phyloP scores from a whole-genome alignment of 2,329 filamentous ascomycete species.

The Cryphonectria japonica region DNA sequence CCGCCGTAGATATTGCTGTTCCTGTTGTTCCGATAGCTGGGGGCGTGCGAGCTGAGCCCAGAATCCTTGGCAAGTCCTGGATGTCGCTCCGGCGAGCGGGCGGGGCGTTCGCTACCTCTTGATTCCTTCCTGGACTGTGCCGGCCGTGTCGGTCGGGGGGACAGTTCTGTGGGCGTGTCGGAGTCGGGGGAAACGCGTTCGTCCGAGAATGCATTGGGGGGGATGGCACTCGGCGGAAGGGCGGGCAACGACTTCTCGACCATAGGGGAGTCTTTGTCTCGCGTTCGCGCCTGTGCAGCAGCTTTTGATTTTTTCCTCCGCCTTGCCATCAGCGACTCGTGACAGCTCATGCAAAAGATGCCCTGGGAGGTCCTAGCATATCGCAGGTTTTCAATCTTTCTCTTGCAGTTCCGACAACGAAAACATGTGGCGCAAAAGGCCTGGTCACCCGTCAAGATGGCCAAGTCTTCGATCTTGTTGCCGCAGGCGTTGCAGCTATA shows the following conservation, averaged over 20 bases:
- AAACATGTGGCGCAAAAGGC: constrained; percentile 98
- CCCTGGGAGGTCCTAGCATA: constrained; percentile 98
- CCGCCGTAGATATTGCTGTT: constrained; percentile 67
- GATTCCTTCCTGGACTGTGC: constrained; percentile 56
- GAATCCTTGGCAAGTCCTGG: constrained; percentile 53
- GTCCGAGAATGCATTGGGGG: constrained; percentile 64
- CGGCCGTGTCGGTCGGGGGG: constrained; percentile 59
- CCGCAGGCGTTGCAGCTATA: constrained; percentile 97
- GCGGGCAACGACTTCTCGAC: constrained; percentile 93
- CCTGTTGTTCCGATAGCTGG: constrained; percentile 77
- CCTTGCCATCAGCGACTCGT: constrained; percentile 93
- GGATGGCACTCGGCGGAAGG: constrained; percentile 75
- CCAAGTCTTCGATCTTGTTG: constrained; percentile 97
- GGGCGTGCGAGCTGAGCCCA: constrained; percentile 71
- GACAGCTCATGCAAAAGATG: constrained; percentile 99
- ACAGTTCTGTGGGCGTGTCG: constrained; percentile 71
- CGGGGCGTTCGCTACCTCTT: constrained; percentile 55
- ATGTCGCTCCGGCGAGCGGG: constrained; percentile 58
- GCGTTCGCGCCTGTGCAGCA: constrained; percentile 61
- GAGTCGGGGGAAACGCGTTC: constrained; percentile 63
- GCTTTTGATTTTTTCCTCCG: constrained; percentile 84
- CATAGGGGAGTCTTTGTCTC: constrained; percentile 69
- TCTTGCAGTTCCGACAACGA: constrained; percentile 95
- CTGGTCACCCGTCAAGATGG: constrained; percentile 96
- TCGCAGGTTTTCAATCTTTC: constrained; percentile 96